Base-by-base conservation (phyloP, 228 moss, liverwort and hornwort genomes). In the Sphagnum fallax region DNA sequence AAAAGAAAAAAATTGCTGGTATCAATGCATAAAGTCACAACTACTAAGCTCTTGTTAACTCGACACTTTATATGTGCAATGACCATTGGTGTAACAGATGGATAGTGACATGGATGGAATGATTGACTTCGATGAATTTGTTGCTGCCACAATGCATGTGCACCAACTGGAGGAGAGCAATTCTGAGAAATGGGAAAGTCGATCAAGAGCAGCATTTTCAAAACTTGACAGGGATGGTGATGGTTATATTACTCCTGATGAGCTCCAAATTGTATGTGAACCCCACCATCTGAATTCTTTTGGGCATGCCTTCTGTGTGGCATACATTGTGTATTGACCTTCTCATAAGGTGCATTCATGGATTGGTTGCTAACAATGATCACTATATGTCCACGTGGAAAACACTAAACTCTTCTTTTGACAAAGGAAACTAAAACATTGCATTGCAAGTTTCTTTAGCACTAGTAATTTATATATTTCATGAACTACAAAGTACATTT, bases 131-230 rank as follows among this genome's bases (percentile, higher is more conserved):
- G 72, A 77, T 63, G 85, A 85, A 61, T 85, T 85, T 63, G 85
- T 85, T 58, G 85, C 85, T 8, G 85, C 85, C 16, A 82, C 85
- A 6, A 74, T 85, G 52, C 85, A 82, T 64, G 85, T 85, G 58
- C 81, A 85, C 67, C 85, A 85, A 67, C 59, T 85, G 67, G 85
- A 85, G 67, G 79, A 79, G 55, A 69, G 74, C 13, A 76, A 85
- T 62, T 76, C 77, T 48, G 79, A 75, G 13, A 85, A 82, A 69
- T 85, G 85, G 85, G 78, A 77, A 72, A 15, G 73, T 49, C 76
- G 85, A 6, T 85, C 82, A 52, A 76, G 78, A 71, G 82, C 78
- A 62, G 85, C 85, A 48, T 85, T 85, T 71, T 78, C 79, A 8
- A 82, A 82, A 67, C 79, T 85, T 51, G 85, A 85, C 70, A 74